These are phyloP conservation scores for Backusella luteola DNA, from an alignment of 192 early-diverging fungal genomes.

Conservation along the genomic window DNA sequence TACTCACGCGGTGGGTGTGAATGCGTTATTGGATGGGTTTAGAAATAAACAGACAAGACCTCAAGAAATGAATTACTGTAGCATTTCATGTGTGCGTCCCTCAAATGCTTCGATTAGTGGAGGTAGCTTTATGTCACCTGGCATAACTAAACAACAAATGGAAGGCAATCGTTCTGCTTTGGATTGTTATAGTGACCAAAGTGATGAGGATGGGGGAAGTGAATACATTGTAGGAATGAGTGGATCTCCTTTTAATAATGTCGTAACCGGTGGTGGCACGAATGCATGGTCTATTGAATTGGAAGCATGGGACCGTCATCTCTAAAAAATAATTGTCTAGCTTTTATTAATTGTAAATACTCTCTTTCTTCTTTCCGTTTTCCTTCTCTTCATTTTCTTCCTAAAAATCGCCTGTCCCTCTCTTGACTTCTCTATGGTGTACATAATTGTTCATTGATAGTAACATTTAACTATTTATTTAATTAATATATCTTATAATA, in stretches of 20 bases:
- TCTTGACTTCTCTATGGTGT: neutral
- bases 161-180: neutral
- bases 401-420: neutral
- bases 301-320: neutral
- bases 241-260: neutral
- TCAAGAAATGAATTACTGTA: constrained; percentile 19
- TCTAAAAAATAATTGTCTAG: neutral
- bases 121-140: neutral
- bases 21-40: constrained; percentile 35
- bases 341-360: neutral
- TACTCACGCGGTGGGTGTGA: constrained; percentile 33
- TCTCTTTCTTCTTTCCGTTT: neutral
- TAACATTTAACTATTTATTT: too few relatives aligned
- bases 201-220: constrained; percentile 13
- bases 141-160: neutral
- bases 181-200: constrained; percentile 15
- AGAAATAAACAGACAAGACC: constrained; percentile 22
- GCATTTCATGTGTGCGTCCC: constrained; percentile 9
- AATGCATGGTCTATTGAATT: constrained; percentile 7
- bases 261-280: neutral
- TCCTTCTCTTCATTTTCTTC: neutral
- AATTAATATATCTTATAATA: too few relatives aligned
- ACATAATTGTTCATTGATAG: too few relatives aligned
- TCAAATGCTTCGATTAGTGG: neutral
- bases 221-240: neutral